A percentile compares a stretch with the other conserved stretches of the same genome.
phyloP scores from a whole-genome alignment of 2,329 filamentous ascomycete genomes.

The Fusarium hainanense region DNA sequence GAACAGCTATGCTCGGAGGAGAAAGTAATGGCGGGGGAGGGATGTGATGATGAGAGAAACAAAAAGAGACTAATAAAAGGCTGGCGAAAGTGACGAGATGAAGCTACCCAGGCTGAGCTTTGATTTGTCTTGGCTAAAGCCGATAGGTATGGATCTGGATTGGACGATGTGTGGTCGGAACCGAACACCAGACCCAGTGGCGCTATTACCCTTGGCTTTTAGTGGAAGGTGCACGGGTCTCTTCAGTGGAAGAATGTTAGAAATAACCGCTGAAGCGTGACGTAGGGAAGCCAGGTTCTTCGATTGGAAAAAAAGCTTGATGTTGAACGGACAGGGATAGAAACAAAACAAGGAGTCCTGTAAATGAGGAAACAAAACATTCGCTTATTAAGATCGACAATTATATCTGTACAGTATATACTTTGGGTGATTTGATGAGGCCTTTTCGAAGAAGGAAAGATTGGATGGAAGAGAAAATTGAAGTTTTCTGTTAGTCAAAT shows the following conservation, averaged over 20 bases:
- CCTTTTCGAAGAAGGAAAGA: background rate
- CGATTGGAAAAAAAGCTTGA: conserved; percentile 27
- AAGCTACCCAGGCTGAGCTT: conserved; percentile 33
- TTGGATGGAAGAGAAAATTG: background rate
- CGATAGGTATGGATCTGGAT: conserved; percentile 5
- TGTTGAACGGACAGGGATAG: background rate
- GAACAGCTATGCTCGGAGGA: conserved; percentile 34
- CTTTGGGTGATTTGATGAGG: background rate
- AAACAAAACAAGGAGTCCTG: conserved; percentile 1
- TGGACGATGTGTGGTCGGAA: conserved; percentile 13
- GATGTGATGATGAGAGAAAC: conserved; percentile 39
- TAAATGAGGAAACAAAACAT: conserved; percentile 15
- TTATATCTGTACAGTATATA: background rate
- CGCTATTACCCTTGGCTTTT: conserved; percentile 11
- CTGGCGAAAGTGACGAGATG: conserved; percentile 33
- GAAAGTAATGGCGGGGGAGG: conserved; percentile 36
- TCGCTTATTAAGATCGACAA: conserved; percentile 29
- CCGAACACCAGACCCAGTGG: conserved; percentile 18
- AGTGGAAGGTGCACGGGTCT: conserved; percentile 24
- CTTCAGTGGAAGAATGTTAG: conserved; percentile 19
- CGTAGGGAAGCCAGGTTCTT: conserved; percentile 24
- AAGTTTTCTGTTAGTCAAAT: conserved; percentile 1
- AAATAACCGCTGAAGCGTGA: conserved; percentile 28
- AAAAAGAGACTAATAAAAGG: conserved; percentile 36
- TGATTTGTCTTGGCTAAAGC: conserved; percentile 27